Evolutionary conservation across 2,329 filamentous ascomycete species (phyloP), one percentile per base, ranked within the genome.

Genomic region (Didymella lethalis): DNA sequence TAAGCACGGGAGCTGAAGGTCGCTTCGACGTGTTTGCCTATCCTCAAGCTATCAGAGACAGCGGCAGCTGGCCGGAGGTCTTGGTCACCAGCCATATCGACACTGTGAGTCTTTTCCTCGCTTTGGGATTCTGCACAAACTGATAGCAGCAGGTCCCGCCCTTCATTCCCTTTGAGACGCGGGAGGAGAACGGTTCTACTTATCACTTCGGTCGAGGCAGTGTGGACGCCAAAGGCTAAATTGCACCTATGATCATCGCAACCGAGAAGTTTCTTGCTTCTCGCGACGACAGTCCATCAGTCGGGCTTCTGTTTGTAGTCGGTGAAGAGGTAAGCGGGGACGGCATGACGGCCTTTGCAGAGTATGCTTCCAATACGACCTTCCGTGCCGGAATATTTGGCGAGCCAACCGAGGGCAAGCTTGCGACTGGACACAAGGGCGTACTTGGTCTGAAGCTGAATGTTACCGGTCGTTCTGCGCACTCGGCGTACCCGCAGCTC

Each of bases 401-500:
- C 48, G 94, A 98, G 75, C 94, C 94, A 0, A 98, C 94, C 0
- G 91, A 96, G 71, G 85, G 89, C 65, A 91, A 90, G 75, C 88
- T 97, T 28, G 92, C 91, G 0, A 88, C 90, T 48, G 94, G 94
- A 3, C 94, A 97, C 83, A 97, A 98, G 80, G 94, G 94, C 29
- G 88, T 86, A 51, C 75, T 92, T 2, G 83, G 84, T 40, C 88
- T 92, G 70, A 79, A 82, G 1, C 71, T 97, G 59, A 79, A 80
- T 14, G 90, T 90, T 0, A 83, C 83, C 31, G 94, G 94, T 20
- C 87, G 88, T 62, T 90, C 88, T 0, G 91, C 90, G 0, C 94
- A 98, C 78, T 93, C 89, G 14, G 94, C 93, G 2, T 97, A 98
- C 74, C 94, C 94, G 0, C 92, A 90, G 87, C 83, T 96, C 7